Base-by-base conservation (phyloP, 2,329 filamentous ascomycete genomes). In the Pezicula neosporulosa region DNA sequence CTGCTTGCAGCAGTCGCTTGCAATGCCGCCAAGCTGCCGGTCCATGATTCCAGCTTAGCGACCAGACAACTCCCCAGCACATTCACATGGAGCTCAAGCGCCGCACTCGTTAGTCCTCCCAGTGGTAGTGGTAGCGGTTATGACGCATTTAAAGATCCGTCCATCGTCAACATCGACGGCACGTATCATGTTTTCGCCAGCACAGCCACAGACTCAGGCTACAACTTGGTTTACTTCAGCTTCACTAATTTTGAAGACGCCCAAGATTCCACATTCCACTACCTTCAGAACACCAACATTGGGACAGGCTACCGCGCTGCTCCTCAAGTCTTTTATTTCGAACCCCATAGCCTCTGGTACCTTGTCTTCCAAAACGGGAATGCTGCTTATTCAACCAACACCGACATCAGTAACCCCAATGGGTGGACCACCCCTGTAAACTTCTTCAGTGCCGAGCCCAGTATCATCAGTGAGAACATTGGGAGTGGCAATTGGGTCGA, bases 301-400 rank as follows among this genome's bases (percentile, higher is more conserved):
- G 70, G 70, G 7, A 57, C 62, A 0, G 71, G 70, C 3, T 73
- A 72, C 56, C 66, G 69, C 7, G 71, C 71, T 12, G 70, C 70
- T 3, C 70, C 70, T 1, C 49, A 72, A 48, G 66, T 73, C 28
- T 72, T 73, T 59, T 73, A 66, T 60, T 72, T 72, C 27, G 66
- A 56, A 16, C 70, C 70, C 0, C 70, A 74, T 27, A 67, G 67
- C 28, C 62, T 70, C 8, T 73, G 70, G 71, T 73, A 73, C 50
- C 65, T 72, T 15, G 58, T 74, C 53, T 73, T 64, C 57, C 69
- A 73, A 54, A 70, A 72, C 56, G 68, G 63, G 52, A 73, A 73
- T 48, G 70, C 71, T 5, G 71, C 71, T 6, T 72, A 72, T 59
- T 71, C 68, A 16, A 73, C 70, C 49, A 73, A 73, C 56, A 47